Percentiles rank a stretch among this genome's conserved stretches.
phyloP scores from a whole-genome alignment of 768 basidiomycete species.

The Rossbeevera mucosa region DNA sequence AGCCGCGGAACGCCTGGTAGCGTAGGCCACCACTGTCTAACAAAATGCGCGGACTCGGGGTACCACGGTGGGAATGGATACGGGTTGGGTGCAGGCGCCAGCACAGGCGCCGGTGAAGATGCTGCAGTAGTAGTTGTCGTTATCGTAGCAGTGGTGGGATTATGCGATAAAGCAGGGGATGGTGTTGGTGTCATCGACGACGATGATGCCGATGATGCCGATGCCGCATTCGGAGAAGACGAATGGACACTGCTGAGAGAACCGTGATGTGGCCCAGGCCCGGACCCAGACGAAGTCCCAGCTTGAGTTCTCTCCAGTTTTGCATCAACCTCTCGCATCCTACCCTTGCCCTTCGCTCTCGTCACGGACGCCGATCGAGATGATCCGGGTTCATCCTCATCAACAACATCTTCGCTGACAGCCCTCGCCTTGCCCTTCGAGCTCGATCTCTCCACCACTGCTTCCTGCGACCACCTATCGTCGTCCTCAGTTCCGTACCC shows the following conservation, averaged over 20 bases:
- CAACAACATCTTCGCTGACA: constrained; percentile 11
- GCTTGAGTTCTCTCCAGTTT: constrained; percentile 9
- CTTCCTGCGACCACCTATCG: constrained; percentile 20
- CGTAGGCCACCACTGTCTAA: constrained; percentile 78
- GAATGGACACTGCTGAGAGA: constrained; percentile 3
- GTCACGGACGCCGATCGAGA: background rate
- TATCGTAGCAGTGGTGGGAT: background rate
- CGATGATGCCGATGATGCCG: background rate
- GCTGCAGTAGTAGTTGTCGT: background rate
- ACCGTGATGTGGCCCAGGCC: constrained; percentile 11
- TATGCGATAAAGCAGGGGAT: background rate
- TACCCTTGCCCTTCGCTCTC: constrained; percentile 18
- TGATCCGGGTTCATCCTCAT: constrained; percentile 7
- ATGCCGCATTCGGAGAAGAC: background rate
- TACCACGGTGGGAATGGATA: constrained; percentile 67
- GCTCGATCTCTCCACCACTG: constrained; percentile 14
- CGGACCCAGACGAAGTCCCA: constrained; percentile 7
- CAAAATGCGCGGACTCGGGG: constrained; percentile 71
- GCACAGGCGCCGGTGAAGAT: background rate
- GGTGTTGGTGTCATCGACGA: constrained; percentile 11
- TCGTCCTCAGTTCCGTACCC: constrained; percentile 18
- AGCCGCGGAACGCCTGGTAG: constrained; percentile 58
- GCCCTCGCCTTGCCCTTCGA: constrained; percentile 27
- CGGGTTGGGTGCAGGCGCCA: constrained; percentile 43
- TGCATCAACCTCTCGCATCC: constrained; percentile 14